Conservation (phyloP, 495 filamentous ascomycete species). For the Penicillium lividum region DNA sequence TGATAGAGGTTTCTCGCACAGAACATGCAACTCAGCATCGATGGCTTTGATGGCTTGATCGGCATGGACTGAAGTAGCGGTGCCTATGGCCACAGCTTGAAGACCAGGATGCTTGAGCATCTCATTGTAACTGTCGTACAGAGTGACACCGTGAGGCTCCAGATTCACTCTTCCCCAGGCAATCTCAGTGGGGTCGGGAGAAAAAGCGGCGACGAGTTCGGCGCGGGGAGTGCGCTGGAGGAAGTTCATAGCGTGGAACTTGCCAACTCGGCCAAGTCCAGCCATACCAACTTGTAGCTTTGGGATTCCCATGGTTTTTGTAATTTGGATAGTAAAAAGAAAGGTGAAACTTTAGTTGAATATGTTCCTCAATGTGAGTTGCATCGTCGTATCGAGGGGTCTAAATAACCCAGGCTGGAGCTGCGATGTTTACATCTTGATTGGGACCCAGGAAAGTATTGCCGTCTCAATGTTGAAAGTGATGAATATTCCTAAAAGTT, state of each 20-base stretch:
- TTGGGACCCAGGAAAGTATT: slow-evolving; percentile 6
- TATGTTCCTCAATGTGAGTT: neutral
- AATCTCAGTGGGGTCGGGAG: slow-evolving; percentile 41
- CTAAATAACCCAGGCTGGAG: slow-evolving; percentile 13
- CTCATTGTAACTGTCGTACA: slow-evolving; percentile 48
- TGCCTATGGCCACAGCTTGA: slow-evolving; percentile 49
- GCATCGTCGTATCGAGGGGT: neutral
- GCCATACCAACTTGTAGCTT: slow-evolving; percentile 43
- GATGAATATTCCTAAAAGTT: neutral
- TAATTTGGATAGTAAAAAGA: neutral
- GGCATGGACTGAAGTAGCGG: slow-evolving; percentile 42
- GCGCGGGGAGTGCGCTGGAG: slow-evolving; percentile 44
- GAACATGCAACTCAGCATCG: slow-evolving; percentile 45
- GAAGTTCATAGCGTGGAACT: slow-evolving; percentile 49
- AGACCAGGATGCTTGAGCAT: slow-evolving; percentile 52
- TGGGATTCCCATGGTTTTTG: slow-evolving; percentile 30
- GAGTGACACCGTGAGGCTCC: slow-evolving; percentile 36
- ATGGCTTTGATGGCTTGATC: slow-evolving; percentile 52
- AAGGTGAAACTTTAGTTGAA: neutral
- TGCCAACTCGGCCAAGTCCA: slow-evolving; percentile 53
- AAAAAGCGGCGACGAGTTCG: slow-evolving; percentile 49
- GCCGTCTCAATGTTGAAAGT: neutral
- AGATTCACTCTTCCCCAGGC: slow-evolving; percentile 44
- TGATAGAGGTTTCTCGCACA: slow-evolving; percentile 54
- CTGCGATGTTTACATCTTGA: neutral